A percentile compares a stretch with the other conserved stretches of the same genome.
phyloP scores from a whole-genome alignment of 306 rosid genomes.

The Rosa chinensis region DNA sequence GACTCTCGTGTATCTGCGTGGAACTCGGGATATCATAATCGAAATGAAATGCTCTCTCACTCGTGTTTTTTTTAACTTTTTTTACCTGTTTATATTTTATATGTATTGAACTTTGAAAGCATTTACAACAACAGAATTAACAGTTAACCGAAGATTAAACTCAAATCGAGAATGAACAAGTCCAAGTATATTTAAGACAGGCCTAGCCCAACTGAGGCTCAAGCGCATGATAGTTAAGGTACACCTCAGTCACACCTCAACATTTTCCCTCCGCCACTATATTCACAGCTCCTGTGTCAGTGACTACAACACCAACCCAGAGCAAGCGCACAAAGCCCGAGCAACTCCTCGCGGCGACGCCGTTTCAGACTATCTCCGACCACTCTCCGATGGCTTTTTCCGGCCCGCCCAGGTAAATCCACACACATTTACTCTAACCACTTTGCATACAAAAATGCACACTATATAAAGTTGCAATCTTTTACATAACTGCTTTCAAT shows the following conservation, averaged over 20 bases:
- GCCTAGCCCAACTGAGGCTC: too few species aligned
- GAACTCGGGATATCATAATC: too few species aligned
- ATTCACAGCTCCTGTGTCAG: not conserved
- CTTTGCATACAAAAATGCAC: not conserved
- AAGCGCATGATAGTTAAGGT: not conserved
- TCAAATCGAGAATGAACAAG: too few species aligned
- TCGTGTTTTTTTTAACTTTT: too few species aligned
- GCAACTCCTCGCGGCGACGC: not conserved
- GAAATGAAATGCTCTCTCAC: too few species aligned
- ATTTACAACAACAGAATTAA: too few species aligned
- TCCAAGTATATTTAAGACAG: too few species aligned
- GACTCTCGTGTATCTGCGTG: too few species aligned
- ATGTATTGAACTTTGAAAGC: too few species aligned
- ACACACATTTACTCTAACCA: not conserved
- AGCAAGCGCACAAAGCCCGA: too few species aligned
- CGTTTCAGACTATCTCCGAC: constrained; percentile 5
- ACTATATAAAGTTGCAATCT: not conserved
- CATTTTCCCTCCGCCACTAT: not conserved
- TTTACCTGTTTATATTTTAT: too few species aligned
- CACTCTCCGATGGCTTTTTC: constrained; percentile 27
- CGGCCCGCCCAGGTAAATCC: constrained; percentile 18
- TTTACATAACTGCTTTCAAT: not conserved
- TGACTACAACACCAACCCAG: not conserved
- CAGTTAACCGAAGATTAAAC: too few species aligned
- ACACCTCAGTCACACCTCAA: not conserved